Conservation (phyloP, 1,284 basidiomycete species). For the Cerrena zonata region DNA sequence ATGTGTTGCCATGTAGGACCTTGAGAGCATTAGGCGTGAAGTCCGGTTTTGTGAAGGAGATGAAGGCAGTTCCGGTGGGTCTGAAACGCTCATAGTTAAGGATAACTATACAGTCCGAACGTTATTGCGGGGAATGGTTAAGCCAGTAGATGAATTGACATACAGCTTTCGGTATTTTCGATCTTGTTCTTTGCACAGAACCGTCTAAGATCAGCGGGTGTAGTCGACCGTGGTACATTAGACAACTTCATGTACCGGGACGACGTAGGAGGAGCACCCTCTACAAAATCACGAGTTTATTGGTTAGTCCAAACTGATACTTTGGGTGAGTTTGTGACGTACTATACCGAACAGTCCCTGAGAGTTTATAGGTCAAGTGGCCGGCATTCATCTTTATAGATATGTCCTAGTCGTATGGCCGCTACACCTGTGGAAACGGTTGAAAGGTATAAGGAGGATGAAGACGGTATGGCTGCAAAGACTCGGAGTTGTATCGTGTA, state of each 20-base stretch:
- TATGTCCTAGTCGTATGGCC: too few relatives aligned
- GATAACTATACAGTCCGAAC: constrained; percentile 36
- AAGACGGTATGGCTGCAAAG: too few relatives aligned
- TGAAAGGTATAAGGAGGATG: too few relatives aligned
- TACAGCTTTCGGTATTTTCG: constrained; percentile 52
- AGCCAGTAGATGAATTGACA: constrained; percentile 12
- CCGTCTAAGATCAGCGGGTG: constrained; percentile 52
- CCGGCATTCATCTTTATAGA: too few relatives aligned
- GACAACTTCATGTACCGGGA: constrained; percentile 38
- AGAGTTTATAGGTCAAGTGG: too few relatives aligned
- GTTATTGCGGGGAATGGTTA: background rate
- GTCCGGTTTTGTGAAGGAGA: constrained; percentile 45
- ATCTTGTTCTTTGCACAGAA: constrained; percentile 40
- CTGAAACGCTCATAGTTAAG: constrained; percentile 55
- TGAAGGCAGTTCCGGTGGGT: constrained; percentile 50
- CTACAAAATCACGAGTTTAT: too few relatives aligned
- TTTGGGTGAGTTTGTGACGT: too few relatives aligned
- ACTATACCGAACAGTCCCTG: too few relatives aligned
- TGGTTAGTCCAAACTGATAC: too few relatives aligned
- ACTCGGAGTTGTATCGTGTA: too few relatives aligned
- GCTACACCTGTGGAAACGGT: too few relatives aligned
- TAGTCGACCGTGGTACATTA: constrained; percentile 46
- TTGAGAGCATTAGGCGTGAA: constrained; percentile 38
- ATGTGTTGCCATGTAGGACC: constrained; percentile 34
- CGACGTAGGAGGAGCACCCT: background rate